Evolutionary conservation across 108 stramenopile genomes (phyloP).

Genomic region (Cyclotella atomus): DNA sequence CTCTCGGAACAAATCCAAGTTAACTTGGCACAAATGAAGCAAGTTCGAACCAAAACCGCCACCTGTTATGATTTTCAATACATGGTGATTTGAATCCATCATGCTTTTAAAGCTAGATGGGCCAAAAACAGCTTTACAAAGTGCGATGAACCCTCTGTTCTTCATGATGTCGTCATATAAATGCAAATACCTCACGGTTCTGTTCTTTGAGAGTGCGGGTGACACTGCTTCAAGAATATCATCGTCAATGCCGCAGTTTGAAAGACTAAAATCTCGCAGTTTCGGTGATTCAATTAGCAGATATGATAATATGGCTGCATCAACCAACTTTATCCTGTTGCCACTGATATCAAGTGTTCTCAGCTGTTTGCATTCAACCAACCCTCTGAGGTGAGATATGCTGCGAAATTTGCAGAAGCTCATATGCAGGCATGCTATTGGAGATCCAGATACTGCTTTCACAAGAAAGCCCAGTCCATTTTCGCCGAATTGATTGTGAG

Average conservation of each 20-base stretch:
- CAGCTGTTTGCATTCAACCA: neutral
- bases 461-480: constrained; percentile 16
- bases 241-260: constrained; percentile 5
- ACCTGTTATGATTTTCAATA: neutral
- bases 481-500: constrained; percentile 10
- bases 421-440: neutral
- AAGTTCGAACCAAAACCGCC: neutral
- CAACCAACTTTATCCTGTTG: neutral
- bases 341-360: neutral
- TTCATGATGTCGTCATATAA: neutral
- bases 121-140: constrained; percentile 14
- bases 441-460: constrained; percentile 19
- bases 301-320: neutral
- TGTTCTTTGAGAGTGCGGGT: constrained; percentile 12
- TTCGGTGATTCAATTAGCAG: constrained; percentile 15
- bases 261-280: neutral
- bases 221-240: constrained; percentile 12
- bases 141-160: constrained; percentile 12
- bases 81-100: constrained; percentile 24
- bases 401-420: neutral
- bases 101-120: constrained; percentile 23
- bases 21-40: neutral
- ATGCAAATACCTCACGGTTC: constrained; percentile 2
- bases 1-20: neutral
- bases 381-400: neutral